These are phyloP conservation scores for Vigna unguiculata DNA, from an alignment of 306 rosid species.

Conservation along the genomic window DNA sequence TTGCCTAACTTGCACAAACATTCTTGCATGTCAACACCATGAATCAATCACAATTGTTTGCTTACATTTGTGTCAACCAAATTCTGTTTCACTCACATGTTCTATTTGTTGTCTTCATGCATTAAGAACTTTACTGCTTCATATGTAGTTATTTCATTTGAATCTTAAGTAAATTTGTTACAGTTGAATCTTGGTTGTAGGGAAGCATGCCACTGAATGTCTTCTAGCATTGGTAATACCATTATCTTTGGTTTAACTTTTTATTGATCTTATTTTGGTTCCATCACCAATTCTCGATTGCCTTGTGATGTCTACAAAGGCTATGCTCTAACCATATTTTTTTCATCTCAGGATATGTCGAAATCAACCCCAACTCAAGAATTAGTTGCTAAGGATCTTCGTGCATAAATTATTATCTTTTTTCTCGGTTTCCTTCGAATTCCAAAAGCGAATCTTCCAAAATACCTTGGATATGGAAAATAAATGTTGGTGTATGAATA, in stretches of 20 bases:
- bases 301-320: no score
- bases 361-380: no score
- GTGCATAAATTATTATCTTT: no score
- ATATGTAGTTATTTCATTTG: not conserved
- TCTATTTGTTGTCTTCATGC: not conserved
- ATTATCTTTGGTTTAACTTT: no score
- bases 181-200: not conserved
- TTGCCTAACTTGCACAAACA: not conserved
- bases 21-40: constrained; percentile 1
- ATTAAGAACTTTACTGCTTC: not conserved
- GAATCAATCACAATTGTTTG: not conserved
- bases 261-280: no score
- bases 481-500: not conserved
- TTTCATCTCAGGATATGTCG: no score
- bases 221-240: no score
- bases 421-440: no score
- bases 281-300: no score
- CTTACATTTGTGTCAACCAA: not conserved
- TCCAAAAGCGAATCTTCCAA: constrained; percentile 34
- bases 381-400: no score
- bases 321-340: no score
- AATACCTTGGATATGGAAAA: constrained; percentile 30
- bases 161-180: not conserved
- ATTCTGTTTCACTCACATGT: not conserved
- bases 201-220: no score